A percentile compares a stretch with the other conserved stretches of the same genome.
These are phyloP conservation scores for Kwoniella sp. DNA, from an alignment of 768 basidiomycete species.

Conservation along the genomic window DNA sequence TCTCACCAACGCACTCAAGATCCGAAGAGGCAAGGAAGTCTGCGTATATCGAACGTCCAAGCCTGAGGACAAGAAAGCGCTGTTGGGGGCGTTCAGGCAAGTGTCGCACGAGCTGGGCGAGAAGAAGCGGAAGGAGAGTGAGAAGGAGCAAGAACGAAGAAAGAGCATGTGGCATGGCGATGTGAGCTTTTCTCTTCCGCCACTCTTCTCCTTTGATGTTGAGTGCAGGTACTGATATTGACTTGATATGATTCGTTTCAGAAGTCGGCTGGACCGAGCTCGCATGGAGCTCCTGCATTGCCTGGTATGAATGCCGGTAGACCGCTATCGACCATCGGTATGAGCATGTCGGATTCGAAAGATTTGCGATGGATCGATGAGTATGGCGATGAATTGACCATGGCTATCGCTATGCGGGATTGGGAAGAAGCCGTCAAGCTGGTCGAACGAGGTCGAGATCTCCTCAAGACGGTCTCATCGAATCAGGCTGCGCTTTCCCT, in stretches of 20 bases:
- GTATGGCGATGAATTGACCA: constrained; percentile 86
- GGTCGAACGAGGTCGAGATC: constrained; percentile 65
- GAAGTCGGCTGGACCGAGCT: constrained; percentile 11
- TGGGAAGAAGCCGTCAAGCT: constrained; percentile 85
- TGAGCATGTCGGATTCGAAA: constrained; percentile 62
- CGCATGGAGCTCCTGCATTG: constrained; percentile 59
- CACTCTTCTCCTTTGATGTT: neutral
- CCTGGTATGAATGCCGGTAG: constrained; percentile 60
- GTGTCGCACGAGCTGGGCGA: constrained; percentile 87
- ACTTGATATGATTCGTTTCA: too few relatives aligned
- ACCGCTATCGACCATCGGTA: constrained; percentile 67
- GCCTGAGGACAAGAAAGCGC: constrained; percentile 77
- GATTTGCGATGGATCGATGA: constrained; percentile 87
- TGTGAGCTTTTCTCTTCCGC: constrained; percentile 39
- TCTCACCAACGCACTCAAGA: constrained; percentile 95
- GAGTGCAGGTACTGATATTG: neutral
- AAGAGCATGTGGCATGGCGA: constrained; percentile 62
- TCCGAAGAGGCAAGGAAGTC: constrained; percentile 87
- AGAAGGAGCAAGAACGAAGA: constrained; percentile 86
- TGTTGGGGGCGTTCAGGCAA: constrained; percentile 82
- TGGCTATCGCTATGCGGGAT: constrained; percentile 82
- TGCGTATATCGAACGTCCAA: constrained; percentile 88
- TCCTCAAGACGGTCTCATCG: constrained; percentile 56
- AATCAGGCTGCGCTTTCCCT: constrained; percentile 35
- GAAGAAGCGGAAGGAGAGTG: constrained; percentile 87